Conservation (phyloP, 2,329 filamentous ascomycete genomes). For the Tolypocladium inflatum region DNA sequence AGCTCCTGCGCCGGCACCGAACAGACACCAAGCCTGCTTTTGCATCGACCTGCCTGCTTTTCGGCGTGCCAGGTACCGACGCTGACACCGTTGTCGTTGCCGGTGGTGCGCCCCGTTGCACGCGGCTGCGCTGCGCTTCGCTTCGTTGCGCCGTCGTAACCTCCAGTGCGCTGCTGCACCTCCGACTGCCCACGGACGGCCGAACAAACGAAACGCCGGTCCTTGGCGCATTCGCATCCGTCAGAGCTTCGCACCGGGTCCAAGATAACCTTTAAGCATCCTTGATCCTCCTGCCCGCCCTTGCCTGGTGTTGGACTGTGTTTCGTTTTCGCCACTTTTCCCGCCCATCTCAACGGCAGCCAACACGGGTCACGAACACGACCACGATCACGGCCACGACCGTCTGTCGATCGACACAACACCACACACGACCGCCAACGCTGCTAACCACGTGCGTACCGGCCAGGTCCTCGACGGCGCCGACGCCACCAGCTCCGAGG, state of each 20-base stretch:
- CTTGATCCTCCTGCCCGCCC: conserved; percentile 2
- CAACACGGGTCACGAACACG: neutral
- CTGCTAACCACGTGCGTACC: neutral
- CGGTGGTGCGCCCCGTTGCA: neutral
- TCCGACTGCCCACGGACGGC: neutral
- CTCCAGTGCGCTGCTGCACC: neutral
- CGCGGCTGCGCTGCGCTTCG: neutral
- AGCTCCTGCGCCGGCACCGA: conserved; percentile 5
- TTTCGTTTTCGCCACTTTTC: conserved; percentile 7
- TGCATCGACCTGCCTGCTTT: neutral
- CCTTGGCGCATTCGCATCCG: neutral
- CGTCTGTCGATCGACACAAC: neutral
- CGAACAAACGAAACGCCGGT: neutral
- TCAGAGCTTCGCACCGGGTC: neutral
- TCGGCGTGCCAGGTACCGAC: conserved; percentile 1
- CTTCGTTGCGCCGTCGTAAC: neutral
- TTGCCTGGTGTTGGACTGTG: neutral
- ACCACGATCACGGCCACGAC: neutral
- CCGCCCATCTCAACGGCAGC: neutral
- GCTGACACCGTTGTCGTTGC: neutral
- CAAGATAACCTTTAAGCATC: conserved; percentile 1
- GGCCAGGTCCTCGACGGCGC: neutral
- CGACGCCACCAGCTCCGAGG: neutral
- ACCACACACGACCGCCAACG: neutral
- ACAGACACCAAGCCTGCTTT: conserved; percentile 3